phyloP scores from a whole-genome alignment of 2,329 filamentous ascomycete species.

The Claviceps sp. region DNA sequence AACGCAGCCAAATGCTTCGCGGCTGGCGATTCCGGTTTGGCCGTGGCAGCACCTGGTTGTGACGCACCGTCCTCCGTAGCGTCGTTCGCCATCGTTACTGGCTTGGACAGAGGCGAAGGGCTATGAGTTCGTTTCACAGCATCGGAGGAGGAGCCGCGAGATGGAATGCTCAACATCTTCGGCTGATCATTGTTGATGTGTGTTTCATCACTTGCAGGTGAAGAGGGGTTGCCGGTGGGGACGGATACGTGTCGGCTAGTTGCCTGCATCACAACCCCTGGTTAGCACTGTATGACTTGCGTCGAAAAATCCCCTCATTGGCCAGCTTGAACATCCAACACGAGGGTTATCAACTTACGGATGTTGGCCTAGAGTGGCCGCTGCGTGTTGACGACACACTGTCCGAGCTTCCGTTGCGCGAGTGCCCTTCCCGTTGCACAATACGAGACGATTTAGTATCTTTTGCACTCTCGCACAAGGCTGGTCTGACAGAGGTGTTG shows the following conservation, averaged over 20 bases:
- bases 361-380: constrained; percentile 46
- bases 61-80: constrained; percentile 30
- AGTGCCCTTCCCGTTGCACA: constrained; percentile 18
- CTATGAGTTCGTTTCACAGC: constrained; percentile 50
- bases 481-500: constrained; percentile 7
- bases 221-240: constrained; percentile 41
- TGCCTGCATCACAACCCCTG: constrained; percentile 34
- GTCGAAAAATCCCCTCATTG: constrained; percentile 28
- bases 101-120: constrained; percentile 63
- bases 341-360: constrained; percentile 39
- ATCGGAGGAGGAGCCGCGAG: constrained; percentile 52
- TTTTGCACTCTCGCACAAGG: constrained; percentile 10
- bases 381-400: constrained; percentile 47
- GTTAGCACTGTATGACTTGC: constrained; percentile 31
- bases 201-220: constrained; percentile 32
- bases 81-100: constrained; percentile 48
- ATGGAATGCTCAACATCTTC: constrained; percentile 44
- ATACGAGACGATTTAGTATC: constrained; percentile 24
- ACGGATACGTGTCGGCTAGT: constrained; percentile 43
- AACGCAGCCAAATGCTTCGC: constrained; percentile 78
- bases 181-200: constrained; percentile 37
- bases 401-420: constrained; percentile 48
- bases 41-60: constrained; percentile 19
- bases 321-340: constrained; percentile 8
- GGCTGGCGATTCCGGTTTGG: constrained; percentile 50